Conservation (phyloP, 176 grass and related monocot species). For the Poa annua region DNA sequence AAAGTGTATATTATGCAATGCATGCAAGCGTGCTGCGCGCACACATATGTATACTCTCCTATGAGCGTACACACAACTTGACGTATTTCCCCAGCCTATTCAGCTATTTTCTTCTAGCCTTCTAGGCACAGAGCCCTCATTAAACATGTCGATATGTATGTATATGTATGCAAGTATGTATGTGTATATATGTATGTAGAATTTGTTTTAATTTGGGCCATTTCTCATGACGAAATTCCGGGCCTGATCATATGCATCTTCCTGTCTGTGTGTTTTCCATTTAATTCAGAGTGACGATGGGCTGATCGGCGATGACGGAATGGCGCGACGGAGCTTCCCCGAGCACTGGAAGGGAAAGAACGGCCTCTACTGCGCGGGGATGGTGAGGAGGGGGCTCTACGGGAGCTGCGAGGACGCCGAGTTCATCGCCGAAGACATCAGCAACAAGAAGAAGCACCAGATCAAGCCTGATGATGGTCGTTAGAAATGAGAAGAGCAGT, state of each 20-base stretch:
- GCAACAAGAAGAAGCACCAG: conserved; percentile 22
- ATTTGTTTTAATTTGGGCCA: neutral
- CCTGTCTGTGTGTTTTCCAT: too few relatives aligned
- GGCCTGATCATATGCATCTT: neutral
- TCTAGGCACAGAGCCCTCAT: neutral
- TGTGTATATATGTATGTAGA: too few relatives aligned
- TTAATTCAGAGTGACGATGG: conserved; percentile 39
- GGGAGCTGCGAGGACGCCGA: conserved; percentile 56
- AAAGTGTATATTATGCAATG: neutral
- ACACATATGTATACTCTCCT: neutral
- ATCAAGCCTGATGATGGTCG: neutral
- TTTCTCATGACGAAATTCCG: neutral
- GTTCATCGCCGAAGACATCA: conserved; percentile 57
- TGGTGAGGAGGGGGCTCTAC: conserved; percentile 61
- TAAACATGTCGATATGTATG: neutral
- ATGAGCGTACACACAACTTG: neutral
- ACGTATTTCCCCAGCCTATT: neutral
- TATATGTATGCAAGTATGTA: too few relatives aligned
- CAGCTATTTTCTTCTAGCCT: too few relatives aligned
- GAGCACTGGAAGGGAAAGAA: conserved; percentile 63
- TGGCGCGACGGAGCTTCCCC: conserved; percentile 48
- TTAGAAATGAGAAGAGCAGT: too few relatives aligned
- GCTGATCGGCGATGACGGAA: conserved; percentile 58
- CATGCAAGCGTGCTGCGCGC: neutral
- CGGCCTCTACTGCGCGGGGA: conserved; percentile 54